Conservation (phyloP, 2,329 filamentous ascomycete genomes). For the Talaromyces albobiverticillius region DNA sequence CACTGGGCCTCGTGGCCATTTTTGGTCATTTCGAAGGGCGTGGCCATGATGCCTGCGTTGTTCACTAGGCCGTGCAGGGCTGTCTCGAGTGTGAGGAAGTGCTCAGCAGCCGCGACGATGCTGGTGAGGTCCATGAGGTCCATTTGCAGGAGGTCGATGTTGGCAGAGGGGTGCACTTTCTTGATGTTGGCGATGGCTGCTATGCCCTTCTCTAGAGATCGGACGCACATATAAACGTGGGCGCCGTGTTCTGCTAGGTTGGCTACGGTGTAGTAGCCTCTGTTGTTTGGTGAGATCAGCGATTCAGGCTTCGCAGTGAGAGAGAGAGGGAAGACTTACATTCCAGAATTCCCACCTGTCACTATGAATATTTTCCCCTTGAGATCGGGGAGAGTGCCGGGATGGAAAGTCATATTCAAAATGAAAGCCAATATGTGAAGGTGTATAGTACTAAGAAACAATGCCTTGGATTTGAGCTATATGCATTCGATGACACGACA, state of each 20-base stretch:
- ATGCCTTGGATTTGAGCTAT: neutral
- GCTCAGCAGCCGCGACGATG: slow-evolving; percentile 11
- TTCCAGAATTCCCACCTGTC: slow-evolving; percentile 47
- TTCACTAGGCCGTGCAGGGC: slow-evolving; percentile 19
- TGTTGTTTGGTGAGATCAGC: neutral
- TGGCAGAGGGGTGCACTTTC: slow-evolving; percentile 32
- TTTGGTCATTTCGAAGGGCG: slow-evolving; percentile 17
- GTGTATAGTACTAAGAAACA: neutral
- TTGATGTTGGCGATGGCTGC: slow-evolving; percentile 25
- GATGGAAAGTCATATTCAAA: slow-evolving; percentile 37
- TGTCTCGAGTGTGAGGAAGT: slow-evolving; percentile 13
- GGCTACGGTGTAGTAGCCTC: slow-evolving; percentile 35
- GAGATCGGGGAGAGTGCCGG: slow-evolving; percentile 43
- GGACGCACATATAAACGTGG: slow-evolving; percentile 36
- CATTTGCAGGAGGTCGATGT: slow-evolving; percentile 46
- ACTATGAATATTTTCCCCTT: slow-evolving; percentile 44
- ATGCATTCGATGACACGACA: neutral
- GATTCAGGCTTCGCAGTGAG: slow-evolving; percentile 6
- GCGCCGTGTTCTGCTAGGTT: slow-evolving; percentile 37
- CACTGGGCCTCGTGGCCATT: slow-evolving; percentile 23
- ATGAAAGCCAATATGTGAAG: neutral
- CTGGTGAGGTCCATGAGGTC: slow-evolving; percentile 37
- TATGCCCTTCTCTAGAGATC: slow-evolving; percentile 34
- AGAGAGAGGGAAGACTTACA: slow-evolving; percentile 30
- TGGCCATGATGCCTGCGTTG: slow-evolving; percentile 18